Evolutionary conservation across 352 stramenopile species (phyloP).

Genomic region (Pythium volutum): DNA sequence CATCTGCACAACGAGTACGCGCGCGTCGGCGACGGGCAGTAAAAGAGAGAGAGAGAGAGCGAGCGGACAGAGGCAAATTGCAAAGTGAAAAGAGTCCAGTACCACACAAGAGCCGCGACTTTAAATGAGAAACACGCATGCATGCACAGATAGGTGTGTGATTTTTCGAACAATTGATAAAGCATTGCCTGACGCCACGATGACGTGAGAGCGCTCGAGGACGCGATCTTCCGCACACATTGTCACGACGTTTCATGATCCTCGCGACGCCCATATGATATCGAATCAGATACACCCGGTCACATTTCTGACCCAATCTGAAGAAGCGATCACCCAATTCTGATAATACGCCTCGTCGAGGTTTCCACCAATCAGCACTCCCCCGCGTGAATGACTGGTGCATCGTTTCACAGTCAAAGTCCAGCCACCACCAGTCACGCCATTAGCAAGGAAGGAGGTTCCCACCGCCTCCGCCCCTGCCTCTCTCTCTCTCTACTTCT

Average conservation of each 20-base stretch:
- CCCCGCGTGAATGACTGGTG: conserved; percentile 11
- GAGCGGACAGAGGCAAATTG: background rate
- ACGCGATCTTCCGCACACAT: too few relatives aligned
- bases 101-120: too few relatives aligned
- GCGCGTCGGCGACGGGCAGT: background rate
- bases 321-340: background rate
- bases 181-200: background rate
- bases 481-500: background rate
- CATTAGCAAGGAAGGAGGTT: background rate
- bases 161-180: background rate
- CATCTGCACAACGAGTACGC: conserved; percentile 40
- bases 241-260: background rate
- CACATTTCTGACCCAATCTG: background rate
- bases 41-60: background rate
- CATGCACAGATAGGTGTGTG: too few relatives aligned
- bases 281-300: background rate
- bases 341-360: background rate
- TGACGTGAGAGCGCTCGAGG: background rate
- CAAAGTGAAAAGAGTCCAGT: background rate
- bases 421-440: conserved; percentile 1
- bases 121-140: background rate
- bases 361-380: conserved; percentile 12
- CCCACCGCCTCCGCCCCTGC: background rate
- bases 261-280: too few relatives aligned
- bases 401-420: conserved; percentile 2